Conservation (phyloP, 1,139 yeast genomes). For the Suhomyces panamericanus region DNA sequence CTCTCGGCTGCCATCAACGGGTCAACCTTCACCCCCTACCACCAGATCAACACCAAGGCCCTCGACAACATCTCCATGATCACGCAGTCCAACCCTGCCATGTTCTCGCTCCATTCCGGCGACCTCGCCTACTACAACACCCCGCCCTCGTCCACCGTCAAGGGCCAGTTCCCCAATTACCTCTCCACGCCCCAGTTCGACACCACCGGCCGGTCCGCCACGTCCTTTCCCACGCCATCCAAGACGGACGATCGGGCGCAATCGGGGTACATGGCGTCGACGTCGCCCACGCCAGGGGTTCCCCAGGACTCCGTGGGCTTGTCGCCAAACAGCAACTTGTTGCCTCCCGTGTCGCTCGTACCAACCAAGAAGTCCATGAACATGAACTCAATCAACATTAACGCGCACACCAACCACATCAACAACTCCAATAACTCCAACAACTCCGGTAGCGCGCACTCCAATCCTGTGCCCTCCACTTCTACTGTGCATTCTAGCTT, state of each 20-base stretch:
- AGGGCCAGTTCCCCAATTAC: constrained; percentile 17
- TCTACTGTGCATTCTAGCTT: too few relatives aligned
- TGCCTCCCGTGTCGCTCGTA: constrained; percentile 34
- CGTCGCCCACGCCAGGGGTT: constrained; percentile 8
- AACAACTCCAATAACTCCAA: too few relatives aligned
- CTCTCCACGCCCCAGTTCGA: constrained; percentile 16
- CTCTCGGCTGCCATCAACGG: constrained; percentile 21
- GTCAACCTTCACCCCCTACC: constrained; percentile 22
- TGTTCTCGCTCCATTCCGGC: constrained; percentile 4
- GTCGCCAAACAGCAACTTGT: constrained; percentile 18
- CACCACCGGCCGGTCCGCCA: constrained; percentile 3
- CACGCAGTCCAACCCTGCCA: constrained; percentile 18
- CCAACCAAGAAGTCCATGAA: too few relatives aligned
- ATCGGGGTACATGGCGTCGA: neutral
- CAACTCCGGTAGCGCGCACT: too few relatives aligned
- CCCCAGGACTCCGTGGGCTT: constrained; percentile 1
- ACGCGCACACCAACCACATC: too few relatives aligned
- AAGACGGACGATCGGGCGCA: constrained; percentile 3
- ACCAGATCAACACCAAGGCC: constrained; percentile 33
- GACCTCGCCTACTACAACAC: constrained; percentile 17
- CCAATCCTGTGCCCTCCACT: too few relatives aligned
- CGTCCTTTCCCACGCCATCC: constrained; percentile 11
- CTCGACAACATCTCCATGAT: constrained; percentile 39
- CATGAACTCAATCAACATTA: too few relatives aligned
- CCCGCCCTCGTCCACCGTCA: constrained; percentile 23